These are phyloP conservation scores for Pachysandra terminalis DNA, from an alignment of 164 flowering plant species.

Conservation along the genomic window DNA sequence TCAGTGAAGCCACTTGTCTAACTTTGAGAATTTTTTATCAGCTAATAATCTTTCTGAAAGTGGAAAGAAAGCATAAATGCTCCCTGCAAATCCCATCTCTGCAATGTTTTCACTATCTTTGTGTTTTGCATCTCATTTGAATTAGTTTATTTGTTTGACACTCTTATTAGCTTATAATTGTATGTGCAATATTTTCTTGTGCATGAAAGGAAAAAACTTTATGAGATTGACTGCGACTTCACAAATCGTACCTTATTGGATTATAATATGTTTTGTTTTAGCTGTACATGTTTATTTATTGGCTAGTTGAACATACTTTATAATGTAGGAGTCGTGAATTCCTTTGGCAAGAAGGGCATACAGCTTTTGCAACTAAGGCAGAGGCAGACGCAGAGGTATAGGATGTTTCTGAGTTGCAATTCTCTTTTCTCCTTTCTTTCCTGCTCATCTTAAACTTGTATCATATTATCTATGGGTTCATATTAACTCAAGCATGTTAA, in stretches of 20 bases:
- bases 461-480: not conserved
- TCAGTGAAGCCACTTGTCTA: too few species aligned
- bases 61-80: too few species aligned
- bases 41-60: too few species aligned
- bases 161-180: not conserved
- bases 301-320: not conserved
- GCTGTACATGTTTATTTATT: too few species aligned
- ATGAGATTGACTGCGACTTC: not conserved
- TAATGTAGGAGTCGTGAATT: constrained; percentile 89
- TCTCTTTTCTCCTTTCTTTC: not conserved
- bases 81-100: not conserved
- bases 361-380: constrained; percentile 88
- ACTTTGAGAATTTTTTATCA: too few species aligned
- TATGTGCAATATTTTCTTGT: too few species aligned
- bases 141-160: too few species aligned
- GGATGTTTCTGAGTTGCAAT: not conserved
- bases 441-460: too few species aligned
- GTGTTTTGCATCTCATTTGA: not conserved
- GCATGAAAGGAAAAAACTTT: not conserved
- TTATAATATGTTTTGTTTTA: not conserved
- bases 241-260: not conserved
- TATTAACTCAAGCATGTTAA: too few species aligned
- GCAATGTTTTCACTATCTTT: not conserved
- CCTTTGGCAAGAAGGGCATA: constrained; percentile 98
- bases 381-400: constrained; percentile 91